Base-by-base conservation (phyloP, 2,329 filamentous ascomycete species). In the Colletotrichum incanum region DNA sequence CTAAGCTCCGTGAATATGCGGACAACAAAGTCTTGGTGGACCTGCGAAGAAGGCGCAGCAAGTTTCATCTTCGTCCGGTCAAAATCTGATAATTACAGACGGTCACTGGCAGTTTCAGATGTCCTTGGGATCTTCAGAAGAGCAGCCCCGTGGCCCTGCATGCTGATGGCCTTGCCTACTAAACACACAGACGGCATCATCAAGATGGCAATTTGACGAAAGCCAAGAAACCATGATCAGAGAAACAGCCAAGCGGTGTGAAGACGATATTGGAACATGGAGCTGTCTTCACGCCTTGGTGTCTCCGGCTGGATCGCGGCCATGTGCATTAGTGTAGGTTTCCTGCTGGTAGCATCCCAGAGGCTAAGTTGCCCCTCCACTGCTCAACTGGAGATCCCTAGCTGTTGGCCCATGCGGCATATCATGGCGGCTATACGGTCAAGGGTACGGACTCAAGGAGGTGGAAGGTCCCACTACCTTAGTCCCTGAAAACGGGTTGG, bases 21-120 rank as follows among this genome's bases (percentile, higher is more conserved):
- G 43, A 23, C 45, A 60, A 58, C 50, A 58, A 47, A 41, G 41
- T 45, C 37, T 41, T 45, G 26, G 61, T 55, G 70, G 62, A 50
- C 61, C 71, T 62, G 50, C 31, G 50, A 71, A 60, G 67, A 66
- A 76, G 74, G 72, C 74, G 72, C 73, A 77, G 71, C 75, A 70
- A 67, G 80, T 82, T 81, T 82, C 80, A 81, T 73, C 67, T 77
- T 71, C 58, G 47, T 72, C 65, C 60, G 31, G 60, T 55, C 26
- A 69, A 37, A 39, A 58, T 28, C 43, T 43, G 37, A 54, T 60
- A 69, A 69, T 65, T 59, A 61, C 65, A 69, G 65, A 65, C 47
- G 54, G 54, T 65, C 47, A 52, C 54, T 72, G 39, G 39, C 43
- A 60, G 70, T 72, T 72, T 72, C 70, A 31, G 23, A 72, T 60